Conservation (phyloP, 2,329 filamentous ascomycete species). For the Aureobasidium subglaciale region DNA sequence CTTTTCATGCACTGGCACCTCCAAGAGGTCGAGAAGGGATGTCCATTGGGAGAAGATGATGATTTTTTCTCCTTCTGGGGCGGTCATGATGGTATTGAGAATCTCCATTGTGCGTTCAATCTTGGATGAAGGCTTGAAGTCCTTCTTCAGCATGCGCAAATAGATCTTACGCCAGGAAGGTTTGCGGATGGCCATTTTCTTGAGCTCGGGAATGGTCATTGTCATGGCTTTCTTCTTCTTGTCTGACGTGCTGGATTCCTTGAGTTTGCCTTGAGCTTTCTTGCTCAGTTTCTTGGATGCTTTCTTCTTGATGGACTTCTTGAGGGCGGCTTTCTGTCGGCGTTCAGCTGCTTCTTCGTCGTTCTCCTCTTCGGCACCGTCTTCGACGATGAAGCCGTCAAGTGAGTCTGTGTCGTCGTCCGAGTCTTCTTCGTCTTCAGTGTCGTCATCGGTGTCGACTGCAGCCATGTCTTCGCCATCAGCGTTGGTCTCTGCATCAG, state of each 20-base stretch:
- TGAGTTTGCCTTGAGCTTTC: slow-evolving; percentile 37
- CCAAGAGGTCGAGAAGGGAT: slow-evolving; percentile 67
- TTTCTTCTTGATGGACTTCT: slow-evolving; percentile 15
- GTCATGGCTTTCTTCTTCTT: slow-evolving; percentile 28
- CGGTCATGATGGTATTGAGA: slow-evolving; percentile 26
- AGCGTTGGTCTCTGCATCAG: slow-evolving; percentile 19
- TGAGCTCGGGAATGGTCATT: slow-evolving; percentile 56
- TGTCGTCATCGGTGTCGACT: slow-evolving; percentile 30
- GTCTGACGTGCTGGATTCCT: slow-evolving; percentile 35
- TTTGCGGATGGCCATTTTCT: slow-evolving; percentile 59
- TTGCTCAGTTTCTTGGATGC: slow-evolving; percentile 34
- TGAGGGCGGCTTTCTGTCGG: slow-evolving; percentile 13
- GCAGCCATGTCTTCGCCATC: slow-evolving; percentile 29
- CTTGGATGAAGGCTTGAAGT: slow-evolving; percentile 70
- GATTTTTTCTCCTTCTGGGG: slow-evolving; percentile 59
- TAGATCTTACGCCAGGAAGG: slow-evolving; percentile 61
- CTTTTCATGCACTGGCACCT: slow-evolving; percentile 59
- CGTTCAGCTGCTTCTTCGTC: slow-evolving; percentile 7
- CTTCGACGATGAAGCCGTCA: slow-evolving; percentile 49
- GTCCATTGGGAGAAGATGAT: slow-evolving; percentile 81
- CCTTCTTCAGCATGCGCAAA: slow-evolving; percentile 57
- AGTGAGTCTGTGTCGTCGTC: slow-evolving; percentile 37
- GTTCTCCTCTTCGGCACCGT: slow-evolving; percentile 31
- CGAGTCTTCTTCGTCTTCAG: slow-evolving; percentile 33
- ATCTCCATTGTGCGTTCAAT: slow-evolving; percentile 61